These are phyloP conservation scores for Backusella luteola DNA, from an alignment of 192 early-diverging fungal species.

Conservation along the genomic window DNA sequence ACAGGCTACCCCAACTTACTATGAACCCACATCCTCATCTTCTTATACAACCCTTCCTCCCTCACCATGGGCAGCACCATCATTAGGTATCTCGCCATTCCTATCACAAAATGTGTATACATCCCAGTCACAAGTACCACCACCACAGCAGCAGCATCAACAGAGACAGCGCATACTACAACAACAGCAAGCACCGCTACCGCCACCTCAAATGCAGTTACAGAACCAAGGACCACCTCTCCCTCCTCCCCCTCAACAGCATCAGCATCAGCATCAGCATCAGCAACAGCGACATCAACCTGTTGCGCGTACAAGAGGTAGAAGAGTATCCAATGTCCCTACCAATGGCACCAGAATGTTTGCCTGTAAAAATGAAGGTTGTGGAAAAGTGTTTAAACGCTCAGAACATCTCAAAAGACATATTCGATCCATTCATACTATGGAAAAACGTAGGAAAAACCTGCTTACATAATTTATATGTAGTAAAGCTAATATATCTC, in stretches of 20 bases:
- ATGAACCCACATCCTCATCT: not conserved
- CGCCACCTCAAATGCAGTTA: not conserved
- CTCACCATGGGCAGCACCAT: not conserved
- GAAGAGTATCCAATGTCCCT: conserved; percentile 54
- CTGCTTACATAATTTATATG: not conserved
- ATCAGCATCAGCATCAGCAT: not conserved
- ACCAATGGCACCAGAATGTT: conserved; percentile 52
- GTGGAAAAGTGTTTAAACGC: conserved; percentile 59
- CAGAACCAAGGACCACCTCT: not conserved
- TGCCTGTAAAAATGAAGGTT: conserved; percentile 51
- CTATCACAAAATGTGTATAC: conserved; percentile 1
- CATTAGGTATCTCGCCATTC: not conserved
- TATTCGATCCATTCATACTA: conserved; percentile 58
- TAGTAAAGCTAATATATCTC: not conserved
- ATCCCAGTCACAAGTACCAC: not conserved
- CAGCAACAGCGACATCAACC: conserved; percentile 10
- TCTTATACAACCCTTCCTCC: not conserved
- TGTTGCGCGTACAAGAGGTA: conserved; percentile 44
- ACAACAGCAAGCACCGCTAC: not conserved
- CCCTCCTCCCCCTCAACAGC: not conserved
- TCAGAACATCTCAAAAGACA: conserved; percentile 63
- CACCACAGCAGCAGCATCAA: not conserved
- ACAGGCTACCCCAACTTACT: not conserved
- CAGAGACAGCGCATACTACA: not conserved
- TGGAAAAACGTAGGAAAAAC: conserved; percentile 55